A percentile compares a stretch with the other conserved stretches of the same genome.
phyloP scores from a whole-genome alignment of 2,329 filamentous ascomycete genomes.

The Talaromyces marneffei region DNA sequence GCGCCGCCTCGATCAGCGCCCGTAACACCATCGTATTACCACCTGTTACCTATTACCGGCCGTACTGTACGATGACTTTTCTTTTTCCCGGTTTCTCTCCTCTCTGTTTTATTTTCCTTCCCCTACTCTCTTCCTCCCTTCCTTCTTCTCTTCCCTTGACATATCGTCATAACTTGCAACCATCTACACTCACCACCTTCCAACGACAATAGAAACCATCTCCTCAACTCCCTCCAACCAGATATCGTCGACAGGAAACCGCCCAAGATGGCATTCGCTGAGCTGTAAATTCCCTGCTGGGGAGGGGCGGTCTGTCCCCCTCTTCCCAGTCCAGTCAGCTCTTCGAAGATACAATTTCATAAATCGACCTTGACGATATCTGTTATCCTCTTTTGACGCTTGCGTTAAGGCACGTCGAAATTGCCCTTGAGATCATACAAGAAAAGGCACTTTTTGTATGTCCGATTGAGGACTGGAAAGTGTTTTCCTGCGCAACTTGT shows the following conservation, averaged over 20 bases:
- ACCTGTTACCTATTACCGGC: not conserved
- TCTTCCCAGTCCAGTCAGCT: slow-evolving; percentile 68
- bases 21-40: not conserved
- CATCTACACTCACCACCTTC: slow-evolving; percentile 17
- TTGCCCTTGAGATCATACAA: slow-evolving; percentile 45
- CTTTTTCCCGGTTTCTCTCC: slow-evolving; percentile 1
- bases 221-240: slow-evolving; percentile 26
- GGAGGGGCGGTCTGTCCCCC: slow-evolving; percentile 49
- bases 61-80: slow-evolving; percentile 9
- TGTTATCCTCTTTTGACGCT: slow-evolving; percentile 48
- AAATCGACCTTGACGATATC: slow-evolving; percentile 47
- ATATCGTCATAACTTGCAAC: slow-evolving; percentile 5
- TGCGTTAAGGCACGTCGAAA: slow-evolving; percentile 51
- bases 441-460: slow-evolving; percentile 33
- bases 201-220: not conserved
- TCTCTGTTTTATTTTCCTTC: slow-evolving; percentile 1
- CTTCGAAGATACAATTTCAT: slow-evolving; percentile 59
- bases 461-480: slow-evolving; percentile 31
- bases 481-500: slow-evolving; percentile 24
- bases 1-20: slow-evolving; percentile 1
- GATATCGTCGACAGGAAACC: slow-evolving; percentile 66
- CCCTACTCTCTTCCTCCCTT: slow-evolving; percentile 13
- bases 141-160: slow-evolving; percentile 14
- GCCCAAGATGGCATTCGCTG: slow-evolving; percentile 70
- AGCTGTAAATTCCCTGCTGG: slow-evolving; percentile 87